These are phyloP conservation scores for Lyophyllum semitale DNA, from an alignment of 768 basidiomycete species.

Conservation along the genomic window DNA sequence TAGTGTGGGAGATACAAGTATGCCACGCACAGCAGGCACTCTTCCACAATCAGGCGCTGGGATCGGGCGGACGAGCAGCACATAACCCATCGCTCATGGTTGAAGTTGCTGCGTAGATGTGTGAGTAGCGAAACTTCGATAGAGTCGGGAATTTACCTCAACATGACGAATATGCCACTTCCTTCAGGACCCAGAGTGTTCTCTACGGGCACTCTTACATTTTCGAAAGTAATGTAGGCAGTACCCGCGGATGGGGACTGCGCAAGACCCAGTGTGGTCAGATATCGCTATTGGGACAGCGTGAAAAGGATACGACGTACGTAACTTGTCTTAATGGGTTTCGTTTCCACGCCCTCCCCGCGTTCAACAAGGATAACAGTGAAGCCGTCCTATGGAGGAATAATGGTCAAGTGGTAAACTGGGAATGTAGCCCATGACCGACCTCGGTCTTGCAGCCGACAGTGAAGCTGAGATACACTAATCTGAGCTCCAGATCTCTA, in stretches of 20 bases:
- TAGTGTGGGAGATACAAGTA: neutral
- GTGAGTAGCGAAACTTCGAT: neutral
- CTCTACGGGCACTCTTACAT: constrained; percentile 81
- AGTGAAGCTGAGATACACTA: constrained; percentile 49
- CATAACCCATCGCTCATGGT: constrained; percentile 95
- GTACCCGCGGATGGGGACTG: constrained; percentile 82
- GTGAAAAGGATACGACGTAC: constrained; percentile 20
- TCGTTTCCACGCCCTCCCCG: constrained; percentile 80
- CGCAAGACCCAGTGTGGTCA: neutral
- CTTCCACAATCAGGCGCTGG: constrained; percentile 60
- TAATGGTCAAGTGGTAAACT: neutral
- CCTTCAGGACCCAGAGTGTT: constrained; percentile 84
- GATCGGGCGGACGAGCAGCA: constrained; percentile 67
- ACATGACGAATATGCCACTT: constrained; percentile 59
- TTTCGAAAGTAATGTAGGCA: constrained; percentile 73
- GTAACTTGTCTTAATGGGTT: constrained; percentile 77
- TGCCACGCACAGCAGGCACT: constrained; percentile 49
- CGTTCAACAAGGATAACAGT: constrained; percentile 88
- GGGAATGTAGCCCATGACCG: neutral
- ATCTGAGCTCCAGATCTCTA: neutral
- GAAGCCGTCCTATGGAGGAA: constrained; percentile 51
- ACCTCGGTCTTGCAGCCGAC: constrained; percentile 65
- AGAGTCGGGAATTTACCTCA: constrained; percentile 32
- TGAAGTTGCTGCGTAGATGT: constrained; percentile 69
- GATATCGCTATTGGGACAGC: neutral